Conservation (phyloP, 345 rosid genomes). For the Bruguiera gymnorhiza region DNA sequence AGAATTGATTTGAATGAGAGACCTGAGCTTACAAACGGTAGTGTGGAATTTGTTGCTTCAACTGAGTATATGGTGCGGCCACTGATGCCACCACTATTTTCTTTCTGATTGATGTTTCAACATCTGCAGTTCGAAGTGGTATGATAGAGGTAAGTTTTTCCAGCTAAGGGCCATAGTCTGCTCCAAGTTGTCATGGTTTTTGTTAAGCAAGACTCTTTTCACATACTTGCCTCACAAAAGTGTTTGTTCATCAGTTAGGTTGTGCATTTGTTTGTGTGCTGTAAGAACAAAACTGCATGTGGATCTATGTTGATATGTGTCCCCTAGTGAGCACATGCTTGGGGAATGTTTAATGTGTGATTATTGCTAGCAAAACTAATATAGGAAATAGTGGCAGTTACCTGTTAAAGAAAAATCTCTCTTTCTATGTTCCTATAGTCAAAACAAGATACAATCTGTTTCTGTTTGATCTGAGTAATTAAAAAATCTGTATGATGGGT, state of each 20-base stretch:
- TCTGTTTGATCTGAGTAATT: not conserved
- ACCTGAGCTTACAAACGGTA: slow-evolving; percentile 91
- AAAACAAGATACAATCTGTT: not conserved
- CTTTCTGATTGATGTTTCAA: slow-evolving; percentile 92
- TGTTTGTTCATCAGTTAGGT: too few relatives aligned
- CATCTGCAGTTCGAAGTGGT: slow-evolving; percentile 84
- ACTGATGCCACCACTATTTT: slow-evolving; percentile 94
- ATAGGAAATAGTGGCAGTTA: too few relatives aligned
- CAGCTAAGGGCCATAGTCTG: slow-evolving; percentile 10
- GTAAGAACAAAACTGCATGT: too few relatives aligned
- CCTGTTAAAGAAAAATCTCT: not conserved
- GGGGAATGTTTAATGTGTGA: too few relatives aligned
- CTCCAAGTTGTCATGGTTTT: not conserved
- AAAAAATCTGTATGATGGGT: too few relatives aligned
- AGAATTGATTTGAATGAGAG: slow-evolving; percentile 90
- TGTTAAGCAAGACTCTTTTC: too few relatives aligned
- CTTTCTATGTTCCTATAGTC: not conserved
- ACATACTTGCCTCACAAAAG: too few relatives aligned
- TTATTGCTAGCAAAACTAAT: too few relatives aligned
- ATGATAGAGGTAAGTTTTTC: slow-evolving; percentile 83
- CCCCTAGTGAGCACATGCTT: too few relatives aligned
- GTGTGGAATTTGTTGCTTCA: slow-evolving; percentile 96
- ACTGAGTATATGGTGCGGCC: slow-evolving; percentile 99
- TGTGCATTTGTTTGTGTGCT: too few relatives aligned
- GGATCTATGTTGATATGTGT: too few relatives aligned